Evolutionary conservation across 192 early-diverging fungal genomes (phyloP).

Genomic region (Podila verticillata): DNA sequence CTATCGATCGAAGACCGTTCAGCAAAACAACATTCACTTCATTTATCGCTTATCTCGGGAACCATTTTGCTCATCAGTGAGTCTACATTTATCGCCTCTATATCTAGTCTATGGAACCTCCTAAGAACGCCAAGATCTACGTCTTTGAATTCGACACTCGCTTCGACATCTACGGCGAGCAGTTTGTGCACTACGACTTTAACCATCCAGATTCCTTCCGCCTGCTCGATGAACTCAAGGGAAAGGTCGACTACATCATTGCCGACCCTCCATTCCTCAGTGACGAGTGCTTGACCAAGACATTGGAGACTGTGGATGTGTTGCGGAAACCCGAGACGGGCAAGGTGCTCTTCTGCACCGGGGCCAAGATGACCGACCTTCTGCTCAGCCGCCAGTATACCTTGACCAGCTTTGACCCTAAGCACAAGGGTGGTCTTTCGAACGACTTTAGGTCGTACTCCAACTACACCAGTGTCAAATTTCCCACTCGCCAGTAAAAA

Average conservation of each 20-base stretch:
- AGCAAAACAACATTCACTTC: not conserved
- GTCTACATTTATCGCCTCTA: not conserved
- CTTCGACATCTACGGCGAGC: conserved; percentile 72
- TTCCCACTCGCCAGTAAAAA: not conserved
- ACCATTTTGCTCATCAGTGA: not conserved
- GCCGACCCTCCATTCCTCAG: conserved; percentile 85
- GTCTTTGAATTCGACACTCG: conserved; percentile 82
- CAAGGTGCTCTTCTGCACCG: conserved; percentile 70
- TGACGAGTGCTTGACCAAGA: conserved; percentile 79
- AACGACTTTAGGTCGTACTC: conserved; percentile 83
- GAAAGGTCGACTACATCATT: conserved; percentile 74
- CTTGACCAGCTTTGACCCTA: conserved; percentile 69
- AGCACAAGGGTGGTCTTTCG: conserved; percentile 73
- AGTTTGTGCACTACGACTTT: conserved; percentile 81
- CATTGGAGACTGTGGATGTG: conserved; percentile 64
- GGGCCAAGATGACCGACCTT: conserved; percentile 27
- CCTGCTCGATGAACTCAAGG: conserved; percentile 50
- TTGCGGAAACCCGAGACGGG: conserved; percentile 54
- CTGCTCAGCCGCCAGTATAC: conserved; percentile 13
- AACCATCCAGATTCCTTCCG: conserved; percentile 68
- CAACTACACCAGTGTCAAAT: conserved; percentile 57
- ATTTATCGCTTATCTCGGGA: not conserved
- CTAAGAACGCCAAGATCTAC: conserved; percentile 53
- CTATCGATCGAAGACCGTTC: not conserved
- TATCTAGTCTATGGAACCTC: conserved; percentile 46